Conservation (phyloP, 2,329 filamentous ascomycete species). For the Aspergillus sp. region DNA sequence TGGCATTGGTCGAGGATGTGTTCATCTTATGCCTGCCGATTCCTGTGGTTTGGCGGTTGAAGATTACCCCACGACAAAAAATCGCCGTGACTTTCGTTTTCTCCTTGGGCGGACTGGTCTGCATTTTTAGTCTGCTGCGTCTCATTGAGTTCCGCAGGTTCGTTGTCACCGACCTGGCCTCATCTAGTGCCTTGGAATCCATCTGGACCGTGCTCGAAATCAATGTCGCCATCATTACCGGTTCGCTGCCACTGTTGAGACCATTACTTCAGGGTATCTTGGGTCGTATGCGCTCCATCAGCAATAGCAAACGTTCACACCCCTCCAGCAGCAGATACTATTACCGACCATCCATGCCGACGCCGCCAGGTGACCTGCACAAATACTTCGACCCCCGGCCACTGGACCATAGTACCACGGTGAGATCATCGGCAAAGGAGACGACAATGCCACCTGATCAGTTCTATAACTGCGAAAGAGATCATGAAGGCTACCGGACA, state of each 20-base stretch:
- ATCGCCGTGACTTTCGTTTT: constrained; percentile 7
- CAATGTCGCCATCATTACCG: constrained; percentile 8
- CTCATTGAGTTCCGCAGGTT: constrained; percentile 10
- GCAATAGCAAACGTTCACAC: neutral
- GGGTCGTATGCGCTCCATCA: neutral
- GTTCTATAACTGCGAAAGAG: too few species aligned
- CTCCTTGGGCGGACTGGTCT: constrained; percentile 11
- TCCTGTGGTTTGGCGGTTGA: constrained; percentile 6
- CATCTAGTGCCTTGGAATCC: constrained; percentile 16
- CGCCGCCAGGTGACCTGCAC: neutral
- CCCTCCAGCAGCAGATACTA: neutral
- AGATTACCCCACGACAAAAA: constrained; percentile 8
- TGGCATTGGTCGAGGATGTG: constrained; percentile 9
- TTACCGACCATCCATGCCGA: neutral
- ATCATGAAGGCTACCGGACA: neutral
- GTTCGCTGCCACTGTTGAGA: constrained; percentile 5
- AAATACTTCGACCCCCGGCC: neutral
- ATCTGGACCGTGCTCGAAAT: constrained; percentile 13
- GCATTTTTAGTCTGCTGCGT: constrained; percentile 14
- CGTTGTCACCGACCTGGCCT: constrained; percentile 5
- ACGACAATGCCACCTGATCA: too few species aligned
- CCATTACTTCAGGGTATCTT: constrained; percentile 3
- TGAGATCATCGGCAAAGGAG: neutral
- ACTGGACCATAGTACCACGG: neutral
- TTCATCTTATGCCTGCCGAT: constrained; percentile 6